Evolutionary conservation across 2,329 filamentous ascomycete species (phyloP).

Genomic region (Trichoderma atrobrunneum): DNA sequence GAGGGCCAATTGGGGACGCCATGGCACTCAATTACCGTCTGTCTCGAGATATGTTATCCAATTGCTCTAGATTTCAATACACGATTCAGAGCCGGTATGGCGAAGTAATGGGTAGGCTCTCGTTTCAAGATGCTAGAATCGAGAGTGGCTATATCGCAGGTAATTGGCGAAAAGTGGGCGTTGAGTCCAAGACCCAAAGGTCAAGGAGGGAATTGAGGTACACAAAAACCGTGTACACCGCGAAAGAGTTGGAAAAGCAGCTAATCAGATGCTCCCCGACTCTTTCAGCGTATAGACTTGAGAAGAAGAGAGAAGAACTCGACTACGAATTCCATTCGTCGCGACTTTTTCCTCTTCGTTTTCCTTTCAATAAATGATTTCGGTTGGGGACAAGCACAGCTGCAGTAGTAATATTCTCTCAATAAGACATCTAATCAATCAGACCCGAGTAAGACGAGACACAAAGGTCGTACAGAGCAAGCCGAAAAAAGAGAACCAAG

Average conservation of each 20-base stretch:
- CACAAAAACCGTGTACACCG: not conserved
- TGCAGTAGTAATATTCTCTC: not conserved
- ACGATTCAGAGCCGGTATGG: not conserved
- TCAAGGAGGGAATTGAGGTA: not conserved
- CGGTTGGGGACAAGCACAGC: not conserved
- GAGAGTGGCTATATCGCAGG: not conserved
- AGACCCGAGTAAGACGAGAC: not conserved
- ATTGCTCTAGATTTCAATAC: not conserved
- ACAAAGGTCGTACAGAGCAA: not conserved
- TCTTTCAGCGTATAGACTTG: constrained; percentile 27
- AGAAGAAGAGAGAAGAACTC: constrained; percentile 29
- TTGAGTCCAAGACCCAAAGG: not conserved
- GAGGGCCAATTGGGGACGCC: constrained; percentile 1
- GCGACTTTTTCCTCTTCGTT: not conserved
- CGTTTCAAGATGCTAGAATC: not conserved
- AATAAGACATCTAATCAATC: not conserved
- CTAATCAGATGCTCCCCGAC: not conserved
- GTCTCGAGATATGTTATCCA: not conserved
- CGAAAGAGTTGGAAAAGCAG: not conserved
- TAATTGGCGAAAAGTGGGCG: not conserved
- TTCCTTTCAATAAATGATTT: not conserved
- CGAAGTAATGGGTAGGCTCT: not conserved
- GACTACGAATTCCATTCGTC: constrained; percentile 29
- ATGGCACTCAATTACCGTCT: not conserved
- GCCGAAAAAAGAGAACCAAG: not conserved